Evolutionary conservation across 2,329 filamentous ascomycete species (phyloP).

Genomic region (Blastomyces percursus): DNA sequence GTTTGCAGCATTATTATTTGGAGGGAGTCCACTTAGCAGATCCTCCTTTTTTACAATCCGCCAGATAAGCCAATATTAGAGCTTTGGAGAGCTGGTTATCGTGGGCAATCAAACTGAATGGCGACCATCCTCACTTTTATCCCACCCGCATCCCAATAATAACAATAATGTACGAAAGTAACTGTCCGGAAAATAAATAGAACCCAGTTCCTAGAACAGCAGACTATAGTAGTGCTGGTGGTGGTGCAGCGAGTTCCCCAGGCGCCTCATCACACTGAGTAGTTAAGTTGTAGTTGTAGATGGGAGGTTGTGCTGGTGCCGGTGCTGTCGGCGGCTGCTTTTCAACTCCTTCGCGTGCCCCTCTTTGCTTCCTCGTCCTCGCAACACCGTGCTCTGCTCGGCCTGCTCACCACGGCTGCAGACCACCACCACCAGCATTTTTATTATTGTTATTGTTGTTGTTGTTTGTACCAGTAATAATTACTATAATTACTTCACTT

Average conservation of each 20-base stretch:
- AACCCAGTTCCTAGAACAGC: too few relatives aligned
- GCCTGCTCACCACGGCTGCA: too few relatives aligned
- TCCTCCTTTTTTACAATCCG: background rate
- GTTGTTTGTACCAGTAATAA: background rate
- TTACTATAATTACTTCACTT: background rate
- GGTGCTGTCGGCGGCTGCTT: background rate
- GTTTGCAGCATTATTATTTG: background rate
- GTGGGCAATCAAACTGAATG: background rate
- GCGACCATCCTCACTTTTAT: too few relatives aligned
- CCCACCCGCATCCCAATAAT: background rate
- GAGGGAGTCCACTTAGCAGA: background rate
- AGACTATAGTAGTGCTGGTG: background rate
- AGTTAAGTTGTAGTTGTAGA: background rate
- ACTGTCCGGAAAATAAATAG: too few relatives aligned
- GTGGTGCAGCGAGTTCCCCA: background rate
- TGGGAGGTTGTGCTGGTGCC: background rate
- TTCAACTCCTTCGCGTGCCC: background rate
- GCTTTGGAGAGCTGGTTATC: background rate
- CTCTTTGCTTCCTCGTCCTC: background rate
- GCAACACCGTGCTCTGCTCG: background rate
- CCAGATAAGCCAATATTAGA: background rate
- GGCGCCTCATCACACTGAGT: background rate
- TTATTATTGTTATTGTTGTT: background rate
- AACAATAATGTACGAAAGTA: background rate
- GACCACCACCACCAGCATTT: background rate